Evolutionary conservation across 768 basidiomycete genomes (phyloP), one percentile per base, ranked within the genome.

Genomic region (Tulasnella calospora): DNA sequence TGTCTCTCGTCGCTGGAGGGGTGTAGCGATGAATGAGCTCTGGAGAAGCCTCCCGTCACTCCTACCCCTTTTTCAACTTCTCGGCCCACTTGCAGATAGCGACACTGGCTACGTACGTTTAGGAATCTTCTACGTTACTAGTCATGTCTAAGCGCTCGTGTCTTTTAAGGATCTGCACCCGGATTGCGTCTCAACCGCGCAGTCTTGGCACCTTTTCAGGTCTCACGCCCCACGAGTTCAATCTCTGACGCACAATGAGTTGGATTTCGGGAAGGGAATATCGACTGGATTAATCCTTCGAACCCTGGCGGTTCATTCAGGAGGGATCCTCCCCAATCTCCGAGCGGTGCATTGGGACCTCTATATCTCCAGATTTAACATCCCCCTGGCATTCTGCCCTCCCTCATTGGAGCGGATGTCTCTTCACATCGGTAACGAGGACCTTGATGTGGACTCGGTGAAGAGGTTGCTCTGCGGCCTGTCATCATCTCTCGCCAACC

Each of bases 1-100:
- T 4, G 67, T 70, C 0, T 76, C 33, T 57, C 47, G 55, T 36
- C 35, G 41, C 12, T 76, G 75, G 75, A 76, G 57, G 1, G 75
- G 41, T 69, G 67, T 23, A 10, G 75, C 55, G 8, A 57, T 76
- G 27, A 61, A 76, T 30, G 46, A 76, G n/a, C 67, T 76, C 17
- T 76, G 75, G 75, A 41, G 36, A 46, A 38, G 30, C 15, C 23
- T 76, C 21, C 33, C 47, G 6, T 57, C 47, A 17, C 36, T 76
- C 23, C 35, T 30, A 13, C 75, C 75, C 13, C 40, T 76, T 30
- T 57, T 76, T 15, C 15, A 69, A 21, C 67, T 76, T 35, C 75
- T 76, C 15, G 55, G 57, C 7, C 75, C 75, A 15, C 30, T 35
- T 17, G 30, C 8, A 2, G 0, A 27, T 67, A 35, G 10, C 12